Evolutionary conservation across 768 basidiomycete genomes (phyloP).

Genomic region (Rhodotorula paludigena): DNA sequence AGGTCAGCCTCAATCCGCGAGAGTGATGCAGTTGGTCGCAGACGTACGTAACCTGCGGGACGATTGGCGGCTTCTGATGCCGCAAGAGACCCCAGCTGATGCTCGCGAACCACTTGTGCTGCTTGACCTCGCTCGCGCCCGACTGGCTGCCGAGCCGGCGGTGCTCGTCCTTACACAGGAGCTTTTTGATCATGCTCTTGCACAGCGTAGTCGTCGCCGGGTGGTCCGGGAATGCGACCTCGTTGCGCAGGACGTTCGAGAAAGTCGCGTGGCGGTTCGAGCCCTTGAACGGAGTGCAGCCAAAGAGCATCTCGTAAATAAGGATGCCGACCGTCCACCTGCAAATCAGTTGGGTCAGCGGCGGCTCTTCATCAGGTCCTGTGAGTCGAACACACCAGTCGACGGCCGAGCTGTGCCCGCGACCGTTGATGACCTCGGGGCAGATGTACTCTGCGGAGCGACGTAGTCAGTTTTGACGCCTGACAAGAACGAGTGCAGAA

Average conservation of each 20-base stretch:
- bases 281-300: conserved; percentile 98
- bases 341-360: too few relatives aligned
- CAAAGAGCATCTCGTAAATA: conserved; percentile 93
- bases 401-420: conserved; percentile 95
- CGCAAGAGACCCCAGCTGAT: conserved; percentile 95
- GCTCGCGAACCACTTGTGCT: conserved; percentile 95
- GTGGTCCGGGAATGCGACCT: conserved; percentile 78
- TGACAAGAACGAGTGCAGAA: neutral
- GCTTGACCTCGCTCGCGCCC: conserved; percentile 97
- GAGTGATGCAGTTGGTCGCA: neutral
- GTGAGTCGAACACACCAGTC: conserved; percentile 60
- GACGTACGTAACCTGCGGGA: conserved; percentile 33
- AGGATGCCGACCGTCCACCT: conserved; percentile 84
- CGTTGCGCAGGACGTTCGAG: conserved; percentile 81
- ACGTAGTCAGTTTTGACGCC: neutral
- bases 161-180: conserved; percentile 87
- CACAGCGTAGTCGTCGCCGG: conserved; percentile 72
- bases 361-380: too few relatives aligned
- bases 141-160: conserved; percentile 82
- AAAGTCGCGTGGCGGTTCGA: conserved; percentile 90
- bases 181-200: conserved; percentile 77
- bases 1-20: conserved; percentile 3
- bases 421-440: conserved; percentile 93
- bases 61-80: conserved; percentile 74
- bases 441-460: conserved; percentile 81